These are phyloP conservation scores for Oryza brachyantha DNA, from an alignment of 176 grass and related monocot species.

Conservation along the genomic window DNA sequence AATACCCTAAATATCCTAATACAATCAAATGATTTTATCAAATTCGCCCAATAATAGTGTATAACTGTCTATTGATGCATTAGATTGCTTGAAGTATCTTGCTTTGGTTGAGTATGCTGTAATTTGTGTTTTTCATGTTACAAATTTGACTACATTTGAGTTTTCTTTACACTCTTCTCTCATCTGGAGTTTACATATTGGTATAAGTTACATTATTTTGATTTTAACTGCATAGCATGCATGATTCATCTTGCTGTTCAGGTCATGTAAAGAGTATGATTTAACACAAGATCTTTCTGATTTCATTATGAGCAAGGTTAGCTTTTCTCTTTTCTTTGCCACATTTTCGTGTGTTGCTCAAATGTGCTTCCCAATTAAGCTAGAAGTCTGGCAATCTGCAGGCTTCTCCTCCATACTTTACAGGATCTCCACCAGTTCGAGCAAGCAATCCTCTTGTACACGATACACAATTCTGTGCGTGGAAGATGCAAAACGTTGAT, in stretches of 20 bases:
- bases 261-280: constrained; percentile 33
- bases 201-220: neutral
- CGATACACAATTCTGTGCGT: constrained; percentile 43
- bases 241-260: neutral
- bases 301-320: constrained; percentile 56
- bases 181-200: constrained; percentile 1
- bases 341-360: neutral
- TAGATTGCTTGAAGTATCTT: neutral
- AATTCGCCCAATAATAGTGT: neutral
- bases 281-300: constrained; percentile 57
- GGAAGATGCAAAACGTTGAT: constrained; percentile 35
- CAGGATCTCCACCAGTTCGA: constrained; percentile 55
- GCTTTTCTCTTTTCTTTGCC: neutral
- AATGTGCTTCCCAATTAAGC: constrained; percentile 1
- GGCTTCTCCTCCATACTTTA: constrained; percentile 67
- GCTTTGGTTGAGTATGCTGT: neutral
- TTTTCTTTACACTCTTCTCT: neutral
- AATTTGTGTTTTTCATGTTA: neutral
- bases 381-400: constrained; percentile 19
- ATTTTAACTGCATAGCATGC: neutral
- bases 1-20: neutral
- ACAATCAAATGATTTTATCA: neutral
- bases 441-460: constrained; percentile 59
- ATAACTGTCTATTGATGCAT: neutral
- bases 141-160: neutral